Evolutionary conservation across 306 rosid genomes (phyloP), one percentile per base, ranked within the genome.

Genomic region (Acacia melanoxylon): DNA sequence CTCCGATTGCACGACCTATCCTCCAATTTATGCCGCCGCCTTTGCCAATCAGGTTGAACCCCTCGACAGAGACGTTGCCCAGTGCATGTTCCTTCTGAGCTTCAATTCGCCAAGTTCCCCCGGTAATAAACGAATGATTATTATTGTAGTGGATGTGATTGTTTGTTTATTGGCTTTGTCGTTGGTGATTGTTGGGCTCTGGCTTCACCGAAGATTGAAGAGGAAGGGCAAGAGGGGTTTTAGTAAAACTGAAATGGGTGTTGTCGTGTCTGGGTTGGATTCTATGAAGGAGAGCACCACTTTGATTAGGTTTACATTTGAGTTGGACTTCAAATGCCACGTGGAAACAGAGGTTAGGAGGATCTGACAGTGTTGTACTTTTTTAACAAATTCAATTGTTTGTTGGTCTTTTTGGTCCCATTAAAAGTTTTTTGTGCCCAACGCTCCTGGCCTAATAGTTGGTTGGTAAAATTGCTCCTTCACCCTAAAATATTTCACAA

Each of bases 231-330:
- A 20, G 72, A 44, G 2, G 15, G 41, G 48, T 17, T 65, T 78
- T 12, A 75, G 67, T 51, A 82, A 15, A 8, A 73, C 81, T 2
- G 95, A 91, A 72, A 58, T 71, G 69, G 51, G 51, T 46, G 83
- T 83, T 62, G 61, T 80, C 22, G 82, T 71, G 40, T 87, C 89
- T 68, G 89, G 90, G 15, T 88, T 95, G 84, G 97, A 90, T 65
- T 88, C 96, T 0, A 93, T 95, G 58, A 82, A 77, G 62, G 94
- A 89, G 51, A 93, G 98, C 59, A 89, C 97, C 1, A 91, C 88
- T 81, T 73, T 95, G 91, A 82, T 92, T 56, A 93, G 90, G 85
- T 95, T 88, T 61, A 75, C 86, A 4, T 91, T 91, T 29, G 98
- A 93, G n/a, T n/a, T n/a, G n/a, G n/a, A n/a, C n/a, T n/a, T n/a